Conservation (phyloP, 768 basidiomycete species). For the Psilocybe cyanescens region DNA sequence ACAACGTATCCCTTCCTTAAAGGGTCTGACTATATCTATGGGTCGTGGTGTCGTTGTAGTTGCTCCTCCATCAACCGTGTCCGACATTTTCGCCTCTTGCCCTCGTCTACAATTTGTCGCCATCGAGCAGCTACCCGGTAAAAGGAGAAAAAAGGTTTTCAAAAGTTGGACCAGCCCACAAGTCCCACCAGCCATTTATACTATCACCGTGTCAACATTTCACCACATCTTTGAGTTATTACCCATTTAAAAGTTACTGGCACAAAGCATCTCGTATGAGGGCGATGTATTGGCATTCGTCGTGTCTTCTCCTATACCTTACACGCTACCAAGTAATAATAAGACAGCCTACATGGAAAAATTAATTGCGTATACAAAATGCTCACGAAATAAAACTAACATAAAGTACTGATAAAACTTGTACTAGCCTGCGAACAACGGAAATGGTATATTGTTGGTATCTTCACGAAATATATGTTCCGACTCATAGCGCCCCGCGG, state of each 20-base stretch:
- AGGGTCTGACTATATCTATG: constrained; percentile 1
- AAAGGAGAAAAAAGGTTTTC: neutral
- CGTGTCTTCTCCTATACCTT: no score
- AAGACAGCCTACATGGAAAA: neutral
- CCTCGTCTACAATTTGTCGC: constrained; percentile 1
- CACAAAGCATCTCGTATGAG: no score
- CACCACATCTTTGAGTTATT: neutral
- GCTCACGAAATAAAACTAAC: neutral
- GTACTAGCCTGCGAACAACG: neutral
- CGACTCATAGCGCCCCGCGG: neutral
- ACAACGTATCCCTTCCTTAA: neutral
- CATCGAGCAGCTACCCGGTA: neutral
- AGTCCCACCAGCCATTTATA: neutral
- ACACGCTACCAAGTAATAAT: no score
- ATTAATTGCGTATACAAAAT: neutral
- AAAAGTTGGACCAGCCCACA: neutral
- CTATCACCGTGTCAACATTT: neutral
- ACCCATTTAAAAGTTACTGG: neutral
- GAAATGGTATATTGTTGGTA: neutral
- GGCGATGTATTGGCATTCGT: no score
- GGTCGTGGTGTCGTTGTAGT: neutral
- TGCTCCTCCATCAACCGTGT: neutral
- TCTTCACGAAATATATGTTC: neutral
- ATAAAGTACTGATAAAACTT: neutral
- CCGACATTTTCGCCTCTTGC: neutral